These are phyloP conservation scores for Ogataea pignaliae DNA, from an alignment of 805 yeast species.

Conservation along the genomic window DNA sequence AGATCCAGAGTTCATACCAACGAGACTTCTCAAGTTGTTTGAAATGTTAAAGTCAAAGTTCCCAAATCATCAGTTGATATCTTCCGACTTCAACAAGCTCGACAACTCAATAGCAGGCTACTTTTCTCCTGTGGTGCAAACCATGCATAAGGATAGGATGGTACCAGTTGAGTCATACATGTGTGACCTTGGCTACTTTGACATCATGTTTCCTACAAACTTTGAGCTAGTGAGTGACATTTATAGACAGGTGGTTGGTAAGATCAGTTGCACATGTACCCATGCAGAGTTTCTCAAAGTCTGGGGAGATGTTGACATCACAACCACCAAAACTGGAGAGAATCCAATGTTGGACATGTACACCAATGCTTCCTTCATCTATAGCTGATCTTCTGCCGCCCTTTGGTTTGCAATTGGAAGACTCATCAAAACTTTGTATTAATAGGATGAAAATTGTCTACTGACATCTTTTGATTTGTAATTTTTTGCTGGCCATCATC, in stretches of 20 bases:
- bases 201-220: slow-evolving; percentile 83
- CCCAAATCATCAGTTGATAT: slow-evolving; percentile 70
- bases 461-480: no score
- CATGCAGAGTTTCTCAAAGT: slow-evolving; percentile 62
- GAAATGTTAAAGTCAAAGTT: slow-evolving; percentile 57
- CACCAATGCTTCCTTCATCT: slow-evolving; percentile 66
- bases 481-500: no score
- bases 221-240: slow-evolving; percentile 57
- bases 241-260: slow-evolving; percentile 62
- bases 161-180: slow-evolving; percentile 68
- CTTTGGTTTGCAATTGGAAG: no score
- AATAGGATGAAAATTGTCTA: no score
- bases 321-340: slow-evolving; percentile 73
- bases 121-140: slow-evolving; percentile 77
- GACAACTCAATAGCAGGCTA: slow-evolving; percentile 53
- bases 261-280: slow-evolving; percentile 45
- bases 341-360: slow-evolving; percentile 81
- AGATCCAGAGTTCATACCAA: slow-evolving; percentile 79
- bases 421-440: no score
- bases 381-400: slow-evolving; percentile 37
- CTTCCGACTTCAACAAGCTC: slow-evolving; percentile 61
- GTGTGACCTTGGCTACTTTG: slow-evolving; percentile 84
- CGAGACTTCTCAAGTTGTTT: slow-evolving; percentile 62
- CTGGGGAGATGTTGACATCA: slow-evolving; percentile 68
- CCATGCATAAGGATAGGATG: slow-evolving; percentile 62